Percentiles rank a stretch among this genome's conserved stretches.
These are phyloP conservation scores for Gossypium australe DNA, from an alignment of 345 rosid species.

Conservation along the genomic window DNA sequence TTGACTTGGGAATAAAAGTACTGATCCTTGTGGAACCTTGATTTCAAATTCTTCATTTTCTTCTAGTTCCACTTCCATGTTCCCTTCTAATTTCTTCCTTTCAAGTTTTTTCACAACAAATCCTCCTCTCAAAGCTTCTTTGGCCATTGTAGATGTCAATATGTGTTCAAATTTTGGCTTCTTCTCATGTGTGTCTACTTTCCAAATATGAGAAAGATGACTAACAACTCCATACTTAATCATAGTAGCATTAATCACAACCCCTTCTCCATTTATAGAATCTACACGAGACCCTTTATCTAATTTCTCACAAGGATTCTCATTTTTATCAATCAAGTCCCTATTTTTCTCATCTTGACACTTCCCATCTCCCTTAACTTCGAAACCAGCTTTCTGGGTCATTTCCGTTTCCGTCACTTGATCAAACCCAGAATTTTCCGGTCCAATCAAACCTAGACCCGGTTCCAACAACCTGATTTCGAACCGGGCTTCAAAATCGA, in stretches of 20 bases:
- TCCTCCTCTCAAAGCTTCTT: constrained; percentile 49
- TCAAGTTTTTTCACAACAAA: constrained; percentile 51
- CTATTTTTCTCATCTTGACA: constrained; percentile 12
- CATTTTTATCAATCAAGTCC: constrained; percentile 11
- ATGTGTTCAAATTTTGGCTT: constrained; percentile 35
- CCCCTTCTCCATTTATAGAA: constrained; percentile 12
- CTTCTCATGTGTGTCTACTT: constrained; percentile 23
- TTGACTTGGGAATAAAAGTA: constrained; percentile 59
- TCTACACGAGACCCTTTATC: not conserved
- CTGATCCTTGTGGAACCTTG: constrained; percentile 57
- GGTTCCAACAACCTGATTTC: constrained; percentile 34
- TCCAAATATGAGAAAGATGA: constrained; percentile 10
- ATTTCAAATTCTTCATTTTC: constrained; percentile 56
- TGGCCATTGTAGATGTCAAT: constrained; percentile 32
- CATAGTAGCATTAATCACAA: constrained; percentile 27
- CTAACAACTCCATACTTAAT: constrained; percentile 19
- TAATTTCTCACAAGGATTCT: not conserved
- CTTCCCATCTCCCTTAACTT: constrained; percentile 11
- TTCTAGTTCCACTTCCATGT: constrained; percentile 27
- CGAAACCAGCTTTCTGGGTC: constrained; percentile 14
- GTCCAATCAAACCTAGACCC: constrained; percentile 15
- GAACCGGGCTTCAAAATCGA: constrained; percentile 48
- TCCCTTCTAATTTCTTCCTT: constrained; percentile 10
- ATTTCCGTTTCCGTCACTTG: not conserved
- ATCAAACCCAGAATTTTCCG: constrained; percentile 17